phyloP scores from a whole-genome alignment of 2,329 filamentous ascomycete genomes.

The Westerdykella aurantiaca region DNA sequence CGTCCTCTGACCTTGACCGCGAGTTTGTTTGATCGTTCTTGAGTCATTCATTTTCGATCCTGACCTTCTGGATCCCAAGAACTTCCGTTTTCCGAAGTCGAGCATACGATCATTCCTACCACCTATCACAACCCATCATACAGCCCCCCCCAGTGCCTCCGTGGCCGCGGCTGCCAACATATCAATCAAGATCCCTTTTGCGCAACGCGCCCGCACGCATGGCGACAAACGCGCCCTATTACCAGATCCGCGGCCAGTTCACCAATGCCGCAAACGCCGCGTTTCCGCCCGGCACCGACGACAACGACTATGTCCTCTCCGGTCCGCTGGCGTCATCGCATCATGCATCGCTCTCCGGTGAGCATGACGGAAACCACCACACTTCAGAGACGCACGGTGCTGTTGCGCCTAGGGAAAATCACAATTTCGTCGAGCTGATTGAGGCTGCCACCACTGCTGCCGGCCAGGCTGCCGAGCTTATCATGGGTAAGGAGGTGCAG shows the following conservation, averaged over 20 bases:
- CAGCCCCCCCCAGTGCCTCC: too few relatives aligned
- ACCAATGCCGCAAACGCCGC: conserved; percentile 22
- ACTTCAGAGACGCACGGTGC: conserved; percentile 14
- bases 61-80: background rate
- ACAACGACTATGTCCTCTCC: conserved; percentile 17
- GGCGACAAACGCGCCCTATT: conserved; percentile 35
- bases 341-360: too few relatives aligned
- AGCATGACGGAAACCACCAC: conserved; percentile 3
- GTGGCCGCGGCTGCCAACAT: too few relatives aligned
- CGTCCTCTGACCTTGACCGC: background rate
- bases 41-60: conserved; percentile 17
- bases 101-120: too few relatives aligned
- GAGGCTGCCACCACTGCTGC: conserved; percentile 35
- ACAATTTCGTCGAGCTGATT: conserved; percentile 31
- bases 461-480: conserved; percentile 16
- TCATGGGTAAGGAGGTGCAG: conserved; percentile 6
- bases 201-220: conserved; percentile 10
- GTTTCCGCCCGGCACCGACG: conserved; percentile 12
- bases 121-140: too few relatives aligned
- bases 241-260: conserved; percentile 29
- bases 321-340: conserved; percentile 6
- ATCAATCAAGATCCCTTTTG: background rate
- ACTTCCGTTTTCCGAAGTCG: too few relatives aligned
- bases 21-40: conserved; percentile 9
- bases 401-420: conserved; percentile 23